A percentile compares a stretch with the other conserved stretches of the same genome.
Evolutionary conservation across 306 rosid genomes (phyloP).

Genomic region (Begonia fuchsioides): DNA sequence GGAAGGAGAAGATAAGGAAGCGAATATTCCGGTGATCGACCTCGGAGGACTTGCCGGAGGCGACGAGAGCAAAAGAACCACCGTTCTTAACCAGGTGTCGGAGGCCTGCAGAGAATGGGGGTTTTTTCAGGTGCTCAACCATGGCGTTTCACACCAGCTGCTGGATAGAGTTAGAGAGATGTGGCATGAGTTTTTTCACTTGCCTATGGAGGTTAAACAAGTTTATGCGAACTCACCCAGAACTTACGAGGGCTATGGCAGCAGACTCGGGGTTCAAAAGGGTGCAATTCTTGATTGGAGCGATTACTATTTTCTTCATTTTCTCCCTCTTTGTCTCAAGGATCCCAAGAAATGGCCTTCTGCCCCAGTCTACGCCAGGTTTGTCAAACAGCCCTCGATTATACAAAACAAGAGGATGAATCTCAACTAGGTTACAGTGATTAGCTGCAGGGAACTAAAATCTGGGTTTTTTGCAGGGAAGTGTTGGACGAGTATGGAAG

Average conservation of each 20-base stretch:
- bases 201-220: slow-evolving; percentile 54
- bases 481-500: slow-evolving; percentile 73
- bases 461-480: slow-evolving; percentile 23
- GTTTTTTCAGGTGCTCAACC: slow-evolving; percentile 55
- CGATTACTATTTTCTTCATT: slow-evolving; percentile 72
- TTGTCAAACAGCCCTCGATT: background rate
- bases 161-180: slow-evolving; percentile 31
- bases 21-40: slow-evolving; percentile 63
- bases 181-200: slow-evolving; percentile 54
- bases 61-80: background rate
- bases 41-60: slow-evolving; percentile 16
- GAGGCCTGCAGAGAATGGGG: slow-evolving; percentile 71
- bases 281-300: slow-evolving; percentile 93
- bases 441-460: too few relatives aligned
- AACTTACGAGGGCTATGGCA: slow-evolving; percentile 85
- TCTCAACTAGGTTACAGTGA: too few relatives aligned
- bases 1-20: background rate
- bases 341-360: slow-evolving; percentile 59
- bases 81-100: slow-evolving; percentile 19
- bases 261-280: slow-evolving; percentile 55
- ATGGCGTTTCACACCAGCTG: slow-evolving; percentile 39
- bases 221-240: slow-evolving; percentile 50
- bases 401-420: too few relatives aligned
- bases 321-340: slow-evolving; percentile 42
- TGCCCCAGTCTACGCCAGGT: slow-evolving; percentile 24